Evolutionary conservation across 2,329 filamentous ascomycete species (phyloP), one percentile per base, ranked within the genome.

Genomic region (Ophioceras dolichostomum): DNA sequence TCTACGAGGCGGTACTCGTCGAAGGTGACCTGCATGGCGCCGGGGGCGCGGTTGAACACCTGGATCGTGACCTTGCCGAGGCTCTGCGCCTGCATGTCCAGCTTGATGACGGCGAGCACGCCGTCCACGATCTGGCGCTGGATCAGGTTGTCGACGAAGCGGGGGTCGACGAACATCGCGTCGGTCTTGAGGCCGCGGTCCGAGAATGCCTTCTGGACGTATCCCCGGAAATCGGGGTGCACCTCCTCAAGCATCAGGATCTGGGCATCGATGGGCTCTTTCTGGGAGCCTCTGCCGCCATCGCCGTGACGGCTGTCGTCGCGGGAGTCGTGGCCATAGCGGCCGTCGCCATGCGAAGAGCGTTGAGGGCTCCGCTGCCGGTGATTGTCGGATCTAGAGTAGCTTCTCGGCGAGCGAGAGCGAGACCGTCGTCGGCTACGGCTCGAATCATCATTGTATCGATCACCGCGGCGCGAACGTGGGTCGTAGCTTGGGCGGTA

Each of bases 1-100:
- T 93, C 82, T 2, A 95, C 68, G 47, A 88, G 79, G 40, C 82
- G 74, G 54, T 96, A 96, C 54, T 93, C 82, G 48, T 94, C 84
- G 53, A 85, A 95, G 31, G 78, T 76, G 41, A 93, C 78, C 45
- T 84, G 87, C 48, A 74, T 74, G 14, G 67, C 65, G n/a, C 83
- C 84, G 9, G 67, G 70, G 29, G 76, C 80, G 19, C 87, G 79
- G 57, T 94, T 83, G 51, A 95, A 95, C 5, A 94, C 74, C 48
- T 89, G 84, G 3, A 95, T 63, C 0, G 83, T 75, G 36, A 96
- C 81, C 52, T 80, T 87, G 45, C 78, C 77, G 2, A 70, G 70
- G 24, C 68, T 65, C 50, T 94, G 81, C 17, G 84, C 74, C 32
- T 68, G 65, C 36, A 76, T 66, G 42, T 83, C 78, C 12, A 96